Base-by-base conservation (phyloP, 106 monocot species). In the Phalaenopsis equestris region DNA sequence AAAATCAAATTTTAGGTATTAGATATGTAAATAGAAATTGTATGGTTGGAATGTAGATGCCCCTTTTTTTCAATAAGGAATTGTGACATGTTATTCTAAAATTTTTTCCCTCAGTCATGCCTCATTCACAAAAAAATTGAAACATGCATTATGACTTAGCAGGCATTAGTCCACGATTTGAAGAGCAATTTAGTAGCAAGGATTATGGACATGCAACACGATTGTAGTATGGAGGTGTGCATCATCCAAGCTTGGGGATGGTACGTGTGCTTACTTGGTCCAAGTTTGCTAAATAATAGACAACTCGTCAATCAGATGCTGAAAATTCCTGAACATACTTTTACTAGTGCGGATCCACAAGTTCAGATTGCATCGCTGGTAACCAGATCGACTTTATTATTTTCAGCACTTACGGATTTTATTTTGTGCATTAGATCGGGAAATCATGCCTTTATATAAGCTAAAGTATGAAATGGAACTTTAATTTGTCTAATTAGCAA, bases 221-320 rank as follows among this genome's bases (percentile, higher is more conserved):
- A 80, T 79, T 64, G 55, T 74, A 46, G 24, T 47, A 82, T 84
- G 85, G 89, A 84, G 80, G 67, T 84, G 81, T 83, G 79, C 42
- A 56, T 75, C 41, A 84, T 92, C 30, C 83, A 84, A 67, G 87
- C 91, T 76, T 92, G 91, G 91, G 87, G 89, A 73, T 92, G 87
- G 91, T 87, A 87, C 74, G 77, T 92, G 23, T 76, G 77, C 49
- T 82, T 92, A 61, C 89, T 92, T 72, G 84, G 85, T 80, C 76
- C 68, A 3, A 24, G 78, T 72, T 79, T 74, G 23, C 19, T 86
- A 38, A 79, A 73, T 76, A 68, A 79, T 47, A 85, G 85, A 74
- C 56, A 79, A 77, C 74, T 89, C 55, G 17, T 92, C 61, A 92
- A 92, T 79, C 68, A 82, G 76, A 75, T 92, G 89, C 73, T 92